Base-by-base conservation (phyloP, 2,329 filamentous ascomycete genomes). In the Aspergillus niger region DNA sequence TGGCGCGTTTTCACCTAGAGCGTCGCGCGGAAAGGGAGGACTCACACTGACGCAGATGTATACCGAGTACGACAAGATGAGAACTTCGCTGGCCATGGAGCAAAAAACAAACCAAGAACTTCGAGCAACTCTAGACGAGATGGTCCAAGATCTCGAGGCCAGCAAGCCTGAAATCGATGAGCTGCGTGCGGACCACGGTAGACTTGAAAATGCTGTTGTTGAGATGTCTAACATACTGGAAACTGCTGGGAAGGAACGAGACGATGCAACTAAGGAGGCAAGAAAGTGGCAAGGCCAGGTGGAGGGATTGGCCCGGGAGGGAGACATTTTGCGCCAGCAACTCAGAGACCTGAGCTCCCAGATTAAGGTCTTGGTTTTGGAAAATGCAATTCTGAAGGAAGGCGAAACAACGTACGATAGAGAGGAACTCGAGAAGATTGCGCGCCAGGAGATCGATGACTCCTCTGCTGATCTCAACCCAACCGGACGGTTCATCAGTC, bases 121-220 rank as follows among this genome's bases (percentile, higher is more conserved):
- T 10, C 85, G 86, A 17, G 85, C 87, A 39, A 87, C 94, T 48
- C 81, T 98, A 48, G 91, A 97, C 65, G 91, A 95, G 61, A 91
- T 97, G 80, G 86, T 97, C 60, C 85, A 88, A 39, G 89, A 93
- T 60, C 79, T 98, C 39, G 93, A 99, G 74, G 89, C 89, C 24
- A 93, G 91, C 74, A 88, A 89, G 26, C 95, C 95, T 0, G 92
- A 97, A 70, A 86, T 97, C 30, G 89, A 96, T 63, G 93, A 98
- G 67, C 81, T 96, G 17, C 88, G 91, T 51, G 84, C 86, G 13
- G 93, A 98, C 69, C 89, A 93, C 64, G 88, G 91, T 56, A 87
- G 90, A 32, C 83, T 98, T 2, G 87, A 93, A 60, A 84, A 85
- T 60, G 92, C 97, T 67, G 88, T 96, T 39, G 84, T 91, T 36